Conservation (phyloP, 495 filamentous ascomycete genomes). For the Aspergillus bertholletiae region DNA sequence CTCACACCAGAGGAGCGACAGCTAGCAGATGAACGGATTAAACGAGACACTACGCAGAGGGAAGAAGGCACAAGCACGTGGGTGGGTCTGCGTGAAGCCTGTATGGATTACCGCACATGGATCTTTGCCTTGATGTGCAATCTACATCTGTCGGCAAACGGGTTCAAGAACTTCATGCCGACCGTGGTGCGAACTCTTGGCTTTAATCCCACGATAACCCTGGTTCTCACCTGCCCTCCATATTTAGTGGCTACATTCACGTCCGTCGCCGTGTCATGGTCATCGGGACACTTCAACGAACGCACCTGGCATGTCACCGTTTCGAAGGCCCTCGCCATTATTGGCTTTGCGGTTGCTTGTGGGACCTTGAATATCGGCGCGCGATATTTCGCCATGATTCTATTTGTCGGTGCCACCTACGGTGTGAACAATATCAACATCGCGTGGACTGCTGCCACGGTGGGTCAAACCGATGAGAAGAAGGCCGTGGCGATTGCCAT, state of each 20-base stretch:
- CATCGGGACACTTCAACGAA: conserved; percentile 42
- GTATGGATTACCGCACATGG: background rate
- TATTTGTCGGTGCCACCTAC: conserved; percentile 45
- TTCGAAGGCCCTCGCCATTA: conserved; percentile 27
- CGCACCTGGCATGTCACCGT: conserved; percentile 42
- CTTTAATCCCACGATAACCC: conserved; percentile 45
- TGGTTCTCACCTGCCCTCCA: conserved; percentile 51
- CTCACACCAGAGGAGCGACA: background rate
- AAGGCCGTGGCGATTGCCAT: conserved; percentile 8
- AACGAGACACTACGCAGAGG: background rate
- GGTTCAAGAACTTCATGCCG: conserved; percentile 51
- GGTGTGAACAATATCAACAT: conserved; percentile 48
- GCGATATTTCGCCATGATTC: conserved; percentile 48
- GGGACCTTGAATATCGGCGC: conserved; percentile 38
- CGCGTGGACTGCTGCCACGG: conserved; percentile 50
- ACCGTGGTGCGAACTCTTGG: conserved; percentile 51
- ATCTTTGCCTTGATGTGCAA: conserved; percentile 18
- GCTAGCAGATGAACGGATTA: background rate
- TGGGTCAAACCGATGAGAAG: conserved; percentile 50
- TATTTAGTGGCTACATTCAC: conserved; percentile 43
- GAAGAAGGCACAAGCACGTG: background rate
- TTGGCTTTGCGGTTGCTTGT: conserved; percentile 45
- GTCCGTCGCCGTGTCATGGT: conserved; percentile 38
- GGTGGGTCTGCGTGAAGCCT: background rate
- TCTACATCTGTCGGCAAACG: conserved; percentile 15